Percentiles rank a stretch among this genome's conserved stretches.
phyloP scores from a whole-genome alignment of 495 filamentous ascomycete species.

The Annulohypoxylon nitens region DNA sequence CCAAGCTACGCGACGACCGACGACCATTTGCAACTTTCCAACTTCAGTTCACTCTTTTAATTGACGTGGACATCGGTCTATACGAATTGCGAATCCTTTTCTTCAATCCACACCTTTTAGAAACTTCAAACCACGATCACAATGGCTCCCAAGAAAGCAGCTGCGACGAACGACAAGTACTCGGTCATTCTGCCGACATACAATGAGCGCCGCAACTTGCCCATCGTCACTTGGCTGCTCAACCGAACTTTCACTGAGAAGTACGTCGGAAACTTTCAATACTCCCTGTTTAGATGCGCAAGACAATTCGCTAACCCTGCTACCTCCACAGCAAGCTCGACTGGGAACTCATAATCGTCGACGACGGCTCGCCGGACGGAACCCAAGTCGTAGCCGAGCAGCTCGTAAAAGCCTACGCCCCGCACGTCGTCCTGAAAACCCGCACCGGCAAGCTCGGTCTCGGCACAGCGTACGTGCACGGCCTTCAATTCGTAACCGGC shows the following conservation, averaged over 20 bases:
- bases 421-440: constrained; percentile 84
- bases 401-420: constrained; percentile 83
- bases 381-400: constrained; percentile 91
- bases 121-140: constrained; percentile 1
- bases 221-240: constrained; percentile 94
- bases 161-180: constrained; percentile 77
- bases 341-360: constrained; percentile 97
- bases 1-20: constrained; percentile 38
- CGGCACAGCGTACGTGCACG: constrained; percentile 97
- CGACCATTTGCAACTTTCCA: constrained; percentile 33
- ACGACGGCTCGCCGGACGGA: constrained; percentile 97
- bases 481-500: constrained; percentile 85
- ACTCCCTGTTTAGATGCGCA: too few species aligned
- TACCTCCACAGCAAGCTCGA: constrained; percentile 79
- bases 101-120: neutral
- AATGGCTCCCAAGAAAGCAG: constrained; percentile 56
- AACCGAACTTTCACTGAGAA: constrained; percentile 89
- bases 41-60: constrained; percentile 49
- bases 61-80: constrained; percentile 28
- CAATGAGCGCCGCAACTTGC: constrained; percentile 97
- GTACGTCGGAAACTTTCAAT: constrained; percentile 66
- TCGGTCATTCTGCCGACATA: constrained; percentile 97
- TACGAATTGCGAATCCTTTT: constrained; percentile 19
- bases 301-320: constrained; percentile 17
- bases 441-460: constrained; percentile 95